phyloP scores from a whole-genome alignment of 768 basidiomycete genomes.

The Boletus eberwhitei region DNA sequence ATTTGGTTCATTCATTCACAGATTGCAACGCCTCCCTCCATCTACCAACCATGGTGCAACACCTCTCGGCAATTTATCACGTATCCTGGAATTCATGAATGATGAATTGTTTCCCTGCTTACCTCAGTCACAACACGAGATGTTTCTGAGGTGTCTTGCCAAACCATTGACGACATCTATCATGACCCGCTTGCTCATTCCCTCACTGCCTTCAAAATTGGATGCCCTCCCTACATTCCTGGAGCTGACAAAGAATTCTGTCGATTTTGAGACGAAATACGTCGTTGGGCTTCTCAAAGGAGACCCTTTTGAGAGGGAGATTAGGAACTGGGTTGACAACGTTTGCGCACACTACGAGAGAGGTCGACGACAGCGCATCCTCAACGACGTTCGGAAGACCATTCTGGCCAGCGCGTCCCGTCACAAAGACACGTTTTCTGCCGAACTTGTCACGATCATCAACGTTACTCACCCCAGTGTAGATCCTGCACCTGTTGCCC shows the following conservation, averaged over 20 bases:
- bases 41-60: slow-evolving; percentile 37
- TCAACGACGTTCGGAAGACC: slow-evolving; percentile 57
- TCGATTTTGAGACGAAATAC: slow-evolving; percentile 61
- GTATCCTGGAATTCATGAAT: slow-evolving; percentile 60
- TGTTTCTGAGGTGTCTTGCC: slow-evolving; percentile 56
- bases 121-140: slow-evolving; percentile 42
- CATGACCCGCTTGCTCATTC: slow-evolving; percentile 63
- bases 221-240: slow-evolving; percentile 61
- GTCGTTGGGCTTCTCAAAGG: slow-evolving; percentile 49
- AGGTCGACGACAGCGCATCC: slow-evolving; percentile 61
- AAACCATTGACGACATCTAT: slow-evolving; percentile 59
- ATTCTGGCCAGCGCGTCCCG: slow-evolving; percentile 37
- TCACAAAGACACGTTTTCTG: slow-evolving; percentile 25
- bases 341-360: slow-evolving; percentile 77
- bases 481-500: not conserved
- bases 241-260: slow-evolving; percentile 50
- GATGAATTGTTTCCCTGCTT: slow-evolving; percentile 54
- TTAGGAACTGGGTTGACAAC: slow-evolving; percentile 67
- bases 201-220: slow-evolving; percentile 67
- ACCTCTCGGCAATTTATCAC: slow-evolving; percentile 52
- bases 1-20: slow-evolving; percentile 38
- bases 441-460: slow-evolving; percentile 15
- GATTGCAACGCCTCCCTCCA: slow-evolving; percentile 45
- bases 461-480: not conserved
- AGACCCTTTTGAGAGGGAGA: slow-evolving; percentile 45